These are phyloP conservation scores for Camelina neglecta DNA, from an alignment of 345 rosid species.

Conservation along the genomic window DNA sequence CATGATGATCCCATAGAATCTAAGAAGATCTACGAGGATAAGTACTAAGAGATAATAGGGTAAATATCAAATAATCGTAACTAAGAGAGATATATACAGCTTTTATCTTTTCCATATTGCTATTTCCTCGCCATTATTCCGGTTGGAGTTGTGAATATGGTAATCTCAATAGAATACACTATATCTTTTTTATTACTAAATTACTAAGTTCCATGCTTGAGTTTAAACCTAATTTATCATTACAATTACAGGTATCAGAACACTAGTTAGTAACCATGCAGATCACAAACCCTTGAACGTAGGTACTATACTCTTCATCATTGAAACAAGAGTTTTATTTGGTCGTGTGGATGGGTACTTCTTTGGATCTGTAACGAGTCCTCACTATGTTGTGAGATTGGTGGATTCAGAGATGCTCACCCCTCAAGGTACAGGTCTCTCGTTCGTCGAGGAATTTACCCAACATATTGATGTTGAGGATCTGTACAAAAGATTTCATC, in stretches of 20 bases:
- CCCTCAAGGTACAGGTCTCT: neutral
- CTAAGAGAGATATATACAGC: too few species aligned
- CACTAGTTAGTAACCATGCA: conserved; percentile 53
- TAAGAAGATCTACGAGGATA: too few species aligned
- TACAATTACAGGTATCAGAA: neutral
- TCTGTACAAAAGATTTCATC: neutral
- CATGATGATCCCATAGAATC: too few species aligned
- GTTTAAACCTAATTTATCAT: neutral
- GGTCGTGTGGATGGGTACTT: conserved; percentile 69
- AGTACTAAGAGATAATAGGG: too few species aligned
- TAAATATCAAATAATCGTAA: too few species aligned
- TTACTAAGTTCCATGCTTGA: too few species aligned
- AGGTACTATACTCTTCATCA: conserved; percentile 72
- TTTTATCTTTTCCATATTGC: too few species aligned
- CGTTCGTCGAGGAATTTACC: neutral
- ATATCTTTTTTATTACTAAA: neutral
- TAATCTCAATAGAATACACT: neutral
- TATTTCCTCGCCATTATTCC: neutral
- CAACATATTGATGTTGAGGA: conserved; percentile 1
- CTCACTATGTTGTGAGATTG: conserved; percentile 67
- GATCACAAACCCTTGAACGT: conserved; percentile 70
- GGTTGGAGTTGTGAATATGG: conserved; percentile 6
- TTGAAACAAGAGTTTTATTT: conserved; percentile 54
- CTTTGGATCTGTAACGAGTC: conserved; percentile 72
- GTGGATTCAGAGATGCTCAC: conserved; percentile 66